Evolutionary conservation across 495 filamentous ascomycete genomes (phyloP).

Genomic region (Thermothielavioides terrestris): DNA sequence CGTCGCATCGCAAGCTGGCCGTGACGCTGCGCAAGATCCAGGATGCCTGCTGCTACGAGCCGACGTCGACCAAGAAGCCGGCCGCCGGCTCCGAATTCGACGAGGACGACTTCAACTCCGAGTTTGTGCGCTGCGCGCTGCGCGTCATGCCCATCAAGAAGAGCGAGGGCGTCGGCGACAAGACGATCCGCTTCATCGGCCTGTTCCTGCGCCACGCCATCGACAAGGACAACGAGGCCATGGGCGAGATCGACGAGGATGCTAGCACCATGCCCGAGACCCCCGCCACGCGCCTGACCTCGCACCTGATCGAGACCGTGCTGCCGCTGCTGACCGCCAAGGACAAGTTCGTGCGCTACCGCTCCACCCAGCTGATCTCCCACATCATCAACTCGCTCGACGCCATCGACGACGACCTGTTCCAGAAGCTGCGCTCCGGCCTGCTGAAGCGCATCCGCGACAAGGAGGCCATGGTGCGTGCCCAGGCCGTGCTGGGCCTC

Average conservation of each 20-base stretch:
- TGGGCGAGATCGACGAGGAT: slow-evolving; percentile 44
- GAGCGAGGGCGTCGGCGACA: slow-evolving; percentile 81
- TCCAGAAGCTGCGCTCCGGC: slow-evolving; percentile 64
- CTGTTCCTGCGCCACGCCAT: slow-evolving; percentile 72
- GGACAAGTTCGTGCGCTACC: slow-evolving; percentile 87
- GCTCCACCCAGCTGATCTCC: slow-evolving; percentile 79
- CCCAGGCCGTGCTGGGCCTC: slow-evolving; percentile 88
- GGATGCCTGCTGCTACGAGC: slow-evolving; percentile 78
- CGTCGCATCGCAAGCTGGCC: slow-evolving; percentile 79
- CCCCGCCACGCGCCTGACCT: slow-evolving; percentile 67
- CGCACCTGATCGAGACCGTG: slow-evolving; percentile 57
- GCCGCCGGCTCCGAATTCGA: slow-evolving; percentile 50
- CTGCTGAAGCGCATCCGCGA: slow-evolving; percentile 80
- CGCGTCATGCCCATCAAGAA: slow-evolving; percentile 83
- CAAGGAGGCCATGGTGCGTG: slow-evolving; percentile 83
- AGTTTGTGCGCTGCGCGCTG: slow-evolving; percentile 73
- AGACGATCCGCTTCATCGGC: slow-evolving; percentile 73
- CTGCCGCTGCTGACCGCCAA: slow-evolving; percentile 67
- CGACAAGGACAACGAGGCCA: slow-evolving; percentile 64
- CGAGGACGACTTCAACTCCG: slow-evolving; percentile 79
- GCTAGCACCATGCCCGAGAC: slow-evolving; percentile 64
- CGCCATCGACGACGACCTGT: slow-evolving; percentile 81
- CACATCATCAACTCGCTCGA: slow-evolving; percentile 85
- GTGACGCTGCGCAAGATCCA: slow-evolving; percentile 80
- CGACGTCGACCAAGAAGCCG: slow-evolving; percentile 44